These are phyloP conservation scores for Flaveria bidentis DNA, from an alignment of 129 eudicot species.

Conservation along the genomic window DNA sequence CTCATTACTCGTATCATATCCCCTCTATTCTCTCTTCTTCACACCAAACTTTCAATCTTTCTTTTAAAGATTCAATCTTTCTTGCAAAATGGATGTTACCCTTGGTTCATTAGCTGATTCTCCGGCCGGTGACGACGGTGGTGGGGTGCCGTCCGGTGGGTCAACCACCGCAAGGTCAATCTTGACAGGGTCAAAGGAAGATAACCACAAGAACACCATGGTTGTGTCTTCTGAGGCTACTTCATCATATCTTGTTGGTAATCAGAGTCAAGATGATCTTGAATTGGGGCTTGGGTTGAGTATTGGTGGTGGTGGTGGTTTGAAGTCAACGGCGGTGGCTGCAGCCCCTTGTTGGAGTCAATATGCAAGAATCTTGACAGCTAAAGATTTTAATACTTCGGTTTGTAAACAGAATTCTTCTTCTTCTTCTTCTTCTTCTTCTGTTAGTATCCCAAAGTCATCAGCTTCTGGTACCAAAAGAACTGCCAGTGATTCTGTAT, in stretches of 20 bases:
- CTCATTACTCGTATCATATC: neutral
- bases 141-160: slow-evolving; percentile 50
- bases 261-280: slow-evolving; percentile 47
- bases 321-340: slow-evolving; percentile 36
- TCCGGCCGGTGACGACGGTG: slow-evolving; percentile 34
- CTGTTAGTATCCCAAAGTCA: slow-evolving; percentile 32
- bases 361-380: slow-evolving; percentile 85
- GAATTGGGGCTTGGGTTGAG: slow-evolving; percentile 92
- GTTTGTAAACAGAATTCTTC: slow-evolving; percentile 39
- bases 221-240: slow-evolving; percentile 57
- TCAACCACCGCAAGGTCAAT: slow-evolving; percentile 49
- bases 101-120: slow-evolving; percentile 35
- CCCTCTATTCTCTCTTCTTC: slow-evolving; percentile 13
- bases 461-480: slow-evolving; percentile 70
- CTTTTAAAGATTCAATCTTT: slow-evolving; percentile 11
- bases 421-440: slow-evolving; percentile 63
- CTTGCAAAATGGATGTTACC: slow-evolving; percentile 41
- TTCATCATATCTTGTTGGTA: slow-evolving; percentile 50
- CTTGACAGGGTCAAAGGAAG: slow-evolving; percentile 52
- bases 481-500: slow-evolving; percentile 74
- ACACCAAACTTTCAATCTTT: neutral
- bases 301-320: slow-evolving; percentile 57
- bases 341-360: slow-evolving; percentile 54
- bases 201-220: slow-evolving; percentile 32
- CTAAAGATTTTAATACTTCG: slow-evolving; percentile 61